phyloP scores from a whole-genome alignment of 2,329 filamentous ascomycete genomes.

The Alternaria solani region DNA sequence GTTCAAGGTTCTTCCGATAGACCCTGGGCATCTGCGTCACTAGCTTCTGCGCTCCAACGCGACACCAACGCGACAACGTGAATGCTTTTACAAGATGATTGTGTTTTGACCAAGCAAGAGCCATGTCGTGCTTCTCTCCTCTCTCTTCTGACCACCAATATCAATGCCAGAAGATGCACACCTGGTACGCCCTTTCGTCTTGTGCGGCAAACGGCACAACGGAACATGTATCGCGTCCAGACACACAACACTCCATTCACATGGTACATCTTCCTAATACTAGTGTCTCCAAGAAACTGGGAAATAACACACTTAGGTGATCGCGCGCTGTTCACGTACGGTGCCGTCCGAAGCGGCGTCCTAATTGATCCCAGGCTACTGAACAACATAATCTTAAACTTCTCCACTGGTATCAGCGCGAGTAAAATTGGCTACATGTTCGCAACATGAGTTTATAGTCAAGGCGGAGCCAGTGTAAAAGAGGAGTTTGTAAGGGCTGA shows the following conservation, averaged over 20 bases:
- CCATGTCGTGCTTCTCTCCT: background rate
- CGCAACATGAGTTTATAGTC: background rate
- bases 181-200: no score
- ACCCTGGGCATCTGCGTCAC: background rate
- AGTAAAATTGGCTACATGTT: slow-evolving; percentile 14
- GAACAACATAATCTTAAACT: slow-evolving; percentile 22
- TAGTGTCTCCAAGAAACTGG: background rate
- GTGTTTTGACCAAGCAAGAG: background rate
- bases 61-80: background rate
- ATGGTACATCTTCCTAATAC: background rate
- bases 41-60: background rate
- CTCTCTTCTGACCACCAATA: no score
- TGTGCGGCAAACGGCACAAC: no score
- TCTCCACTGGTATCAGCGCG: slow-evolving; percentile 12
- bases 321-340: slow-evolving; percentile 18
- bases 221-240: no score
- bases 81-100: background rate
- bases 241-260: no score
- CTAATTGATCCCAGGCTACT: slow-evolving; percentile 18
- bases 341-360: slow-evolving; percentile 8
- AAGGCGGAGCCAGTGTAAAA: background rate
- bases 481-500: slow-evolving; percentile 10
- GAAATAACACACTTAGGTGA: slow-evolving; percentile 15
- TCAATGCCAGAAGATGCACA: no score
- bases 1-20: background rate